phyloP scores from a whole-genome alignment of 2,329 filamentous ascomycete species.

The Colletotrichum brevisporum region DNA sequence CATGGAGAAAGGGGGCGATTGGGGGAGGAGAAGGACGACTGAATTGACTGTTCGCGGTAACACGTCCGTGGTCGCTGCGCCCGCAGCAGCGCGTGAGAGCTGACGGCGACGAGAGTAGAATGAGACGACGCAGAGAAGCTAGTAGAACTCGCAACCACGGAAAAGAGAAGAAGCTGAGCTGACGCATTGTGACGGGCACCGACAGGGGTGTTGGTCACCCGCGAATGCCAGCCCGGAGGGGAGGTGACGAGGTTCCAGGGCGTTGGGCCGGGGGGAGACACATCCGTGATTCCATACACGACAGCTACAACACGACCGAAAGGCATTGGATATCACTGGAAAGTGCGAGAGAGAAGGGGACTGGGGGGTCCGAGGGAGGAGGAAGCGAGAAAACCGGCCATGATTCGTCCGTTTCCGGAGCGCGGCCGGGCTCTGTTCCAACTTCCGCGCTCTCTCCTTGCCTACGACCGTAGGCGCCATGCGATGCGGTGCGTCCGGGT shows the following conservation, averaged over 20 bases:
- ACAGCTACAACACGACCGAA: too few species aligned
- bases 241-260: neutral
- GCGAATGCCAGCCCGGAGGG: neutral
- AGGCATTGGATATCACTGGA: neutral
- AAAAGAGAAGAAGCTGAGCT: neutral
- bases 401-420: conserved; percentile 7
- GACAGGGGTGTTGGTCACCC: neutral
- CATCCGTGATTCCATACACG: too few species aligned
- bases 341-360: neutral
- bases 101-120: conserved; percentile 3
- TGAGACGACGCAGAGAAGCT: neutral
- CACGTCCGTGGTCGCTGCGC: neutral
- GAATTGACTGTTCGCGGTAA: neutral
- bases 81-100: neutral
- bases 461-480: conserved; percentile 2
- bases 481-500: neutral
- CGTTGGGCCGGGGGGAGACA: too few species aligned
- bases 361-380: conserved; percentile 14
- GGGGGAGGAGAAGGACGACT: too few species aligned
- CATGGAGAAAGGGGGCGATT: neutral
- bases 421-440: neutral
- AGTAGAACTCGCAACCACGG: neutral
- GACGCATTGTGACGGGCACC: neutral
- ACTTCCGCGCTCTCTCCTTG: too few species aligned
- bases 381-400: neutral